phyloP scores from a whole-genome alignment of 148 eudicot genomes.

The Cornus controversa region DNA sequence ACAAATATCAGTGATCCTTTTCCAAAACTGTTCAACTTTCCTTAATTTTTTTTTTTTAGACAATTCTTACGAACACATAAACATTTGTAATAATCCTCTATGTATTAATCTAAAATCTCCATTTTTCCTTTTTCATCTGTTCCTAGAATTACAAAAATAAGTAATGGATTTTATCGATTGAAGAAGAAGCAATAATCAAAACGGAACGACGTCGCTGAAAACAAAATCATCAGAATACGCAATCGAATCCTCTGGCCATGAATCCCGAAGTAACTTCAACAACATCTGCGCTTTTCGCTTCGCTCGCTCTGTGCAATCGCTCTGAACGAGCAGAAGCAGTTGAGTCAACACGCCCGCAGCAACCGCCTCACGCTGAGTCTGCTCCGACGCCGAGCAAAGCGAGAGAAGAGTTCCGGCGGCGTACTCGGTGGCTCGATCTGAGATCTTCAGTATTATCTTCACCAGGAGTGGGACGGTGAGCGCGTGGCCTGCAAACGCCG shows the following conservation, averaged over 20 bases:
- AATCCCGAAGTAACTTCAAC: slow-evolving; percentile 66
- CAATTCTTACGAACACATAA: slow-evolving; percentile 15
- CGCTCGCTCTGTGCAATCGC: slow-evolving; percentile 79
- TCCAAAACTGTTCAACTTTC: neutral
- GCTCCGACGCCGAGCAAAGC: slow-evolving; percentile 65
- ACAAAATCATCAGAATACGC: slow-evolving; percentile 55
- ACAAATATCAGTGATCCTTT: no score
- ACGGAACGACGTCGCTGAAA: slow-evolving; percentile 65
- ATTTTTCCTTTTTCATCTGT: neutral
- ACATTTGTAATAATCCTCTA: slow-evolving; percentile 13
- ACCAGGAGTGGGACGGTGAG: slow-evolving; percentile 66
- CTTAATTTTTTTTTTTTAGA: neutral
- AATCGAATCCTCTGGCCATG: slow-evolving; percentile 71
- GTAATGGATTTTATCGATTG: no score
- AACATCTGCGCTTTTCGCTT: slow-evolving; percentile 79
- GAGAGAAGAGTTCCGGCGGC: slow-evolving; percentile 75
- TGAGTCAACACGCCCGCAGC: slow-evolving; percentile 75
- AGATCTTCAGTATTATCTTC: slow-evolving; percentile 52
- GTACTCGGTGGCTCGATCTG: slow-evolving; percentile 85
- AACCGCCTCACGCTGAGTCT: slow-evolving; percentile 62
- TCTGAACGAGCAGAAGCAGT: slow-evolving; percentile 70
- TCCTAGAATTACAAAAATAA: slow-evolving; percentile 5
- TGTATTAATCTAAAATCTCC: slow-evolving; percentile 9
- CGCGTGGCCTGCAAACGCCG: slow-evolving; percentile 63
- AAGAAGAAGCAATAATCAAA: slow-evolving; percentile 26